Evolutionary conservation across 805 yeast genomes (phyloP).

Genomic region (Yarrowia bubula): DNA sequence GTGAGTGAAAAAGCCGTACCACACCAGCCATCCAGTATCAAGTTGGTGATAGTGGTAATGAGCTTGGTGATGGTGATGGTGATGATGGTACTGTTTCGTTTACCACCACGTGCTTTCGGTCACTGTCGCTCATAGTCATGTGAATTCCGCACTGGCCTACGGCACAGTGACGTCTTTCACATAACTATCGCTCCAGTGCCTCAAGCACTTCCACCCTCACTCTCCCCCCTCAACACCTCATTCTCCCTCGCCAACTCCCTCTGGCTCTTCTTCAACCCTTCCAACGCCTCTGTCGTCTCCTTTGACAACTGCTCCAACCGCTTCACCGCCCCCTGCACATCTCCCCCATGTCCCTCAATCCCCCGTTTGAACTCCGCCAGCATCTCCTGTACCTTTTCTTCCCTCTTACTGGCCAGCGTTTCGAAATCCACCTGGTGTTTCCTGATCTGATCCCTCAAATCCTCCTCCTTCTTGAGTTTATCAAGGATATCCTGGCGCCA

Average conservation of each 20-base stretch:
- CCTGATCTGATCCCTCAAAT: constrained; percentile 3
- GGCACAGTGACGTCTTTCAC: neutral
- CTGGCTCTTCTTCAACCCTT: constrained; percentile 16
- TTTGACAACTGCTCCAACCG: neutral
- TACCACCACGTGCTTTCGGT: no score
- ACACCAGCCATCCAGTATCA: no score
- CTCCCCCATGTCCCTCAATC: neutral
- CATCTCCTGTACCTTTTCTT: neutral
- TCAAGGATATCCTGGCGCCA: neutral
- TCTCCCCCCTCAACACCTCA: neutral
- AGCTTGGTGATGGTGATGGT: no score
- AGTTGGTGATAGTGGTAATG: no score
- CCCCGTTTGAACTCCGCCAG: neutral
- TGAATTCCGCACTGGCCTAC: no score
- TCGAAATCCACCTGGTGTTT: constrained; percentile 10
- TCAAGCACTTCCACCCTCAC: neutral
- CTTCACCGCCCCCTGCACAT: neutral
- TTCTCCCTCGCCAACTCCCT: neutral
- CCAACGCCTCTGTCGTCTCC: neutral
- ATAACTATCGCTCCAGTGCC: neutral
- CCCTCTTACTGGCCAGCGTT: neutral
- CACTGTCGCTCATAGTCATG: no score
- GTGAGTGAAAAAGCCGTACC: no score
- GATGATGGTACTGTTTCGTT: no score
- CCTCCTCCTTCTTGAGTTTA: neutral